phyloP scores from a whole-genome alignment of 2,329 filamentous ascomycete species.

The Fusarium agapanthi region DNA sequence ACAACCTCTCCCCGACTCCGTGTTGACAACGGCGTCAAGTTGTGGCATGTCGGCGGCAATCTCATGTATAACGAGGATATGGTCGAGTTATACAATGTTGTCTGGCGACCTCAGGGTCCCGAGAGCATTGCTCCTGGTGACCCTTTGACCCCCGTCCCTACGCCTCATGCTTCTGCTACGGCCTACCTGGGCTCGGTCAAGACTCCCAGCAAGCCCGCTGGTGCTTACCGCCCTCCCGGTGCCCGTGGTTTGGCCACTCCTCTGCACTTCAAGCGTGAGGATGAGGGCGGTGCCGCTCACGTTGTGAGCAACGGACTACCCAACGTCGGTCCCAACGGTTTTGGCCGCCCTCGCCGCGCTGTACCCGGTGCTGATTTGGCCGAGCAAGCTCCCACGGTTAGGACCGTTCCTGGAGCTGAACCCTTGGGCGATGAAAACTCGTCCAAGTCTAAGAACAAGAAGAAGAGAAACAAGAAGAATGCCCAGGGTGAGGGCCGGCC shows the following conservation, averaged over 20 bases:
- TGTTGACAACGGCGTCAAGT: constrained; percentile 94
- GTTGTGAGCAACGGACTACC: constrained; percentile 80
- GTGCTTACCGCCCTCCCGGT: constrained; percentile 93
- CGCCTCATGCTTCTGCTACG: constrained; percentile 82
- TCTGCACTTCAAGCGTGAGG: constrained; percentile 95
- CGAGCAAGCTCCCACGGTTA: constrained; percentile 72
- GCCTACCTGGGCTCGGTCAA: constrained; percentile 87
- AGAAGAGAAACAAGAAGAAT: constrained; percentile 92
- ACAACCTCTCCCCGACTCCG: constrained; percentile 94
- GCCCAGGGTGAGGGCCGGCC: constrained; percentile 77
- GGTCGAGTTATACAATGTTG: constrained; percentile 89
- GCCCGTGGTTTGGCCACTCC: constrained; percentile 90
- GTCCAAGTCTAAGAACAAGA: constrained; percentile 96
- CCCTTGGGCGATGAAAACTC: constrained; percentile 75
- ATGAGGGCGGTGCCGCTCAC: constrained; percentile 92
- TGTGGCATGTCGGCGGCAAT: constrained; percentile 90
- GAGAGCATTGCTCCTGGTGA: constrained; percentile 70
- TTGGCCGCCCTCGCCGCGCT: constrained; percentile 76
- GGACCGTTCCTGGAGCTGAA: constrained; percentile 71
- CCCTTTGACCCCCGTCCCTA: constrained; percentile 77
- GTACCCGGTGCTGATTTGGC: constrained; percentile 87
- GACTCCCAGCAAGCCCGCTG: constrained; percentile 95
- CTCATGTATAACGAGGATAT: constrained; percentile 97
- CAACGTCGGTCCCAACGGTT: constrained; percentile 79
- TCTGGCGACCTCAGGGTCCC: constrained; percentile 81